These are phyloP conservation scores for Zea mays DNA, from an alignment of 176 grass and related monocot genomes.

Conservation along the genomic window Zm-B73-REFERENCE-NAM-5.0 NC_050099.1:193102001-193102500, in stretches of 20 bases:
- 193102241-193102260: background rate
- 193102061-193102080: constrained; percentile 61
- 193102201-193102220: no score
- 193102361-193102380: constrained; percentile 85
- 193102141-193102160: background rate
- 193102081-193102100: background rate
- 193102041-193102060: constrained; percentile 84
- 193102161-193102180: background rate
- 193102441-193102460: constrained; percentile 90
- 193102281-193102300: background rate
- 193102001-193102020: constrained; percentile 53
- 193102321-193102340: constrained; percentile 39
- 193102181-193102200: background rate
- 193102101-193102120: background rate
- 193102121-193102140: background rate
- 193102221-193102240: background rate
- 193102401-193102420: constrained; percentile 77
- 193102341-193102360: constrained; percentile 85
- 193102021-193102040: constrained; percentile 73
- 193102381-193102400: constrained; percentile 86
- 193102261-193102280: background rate
- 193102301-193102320: constrained; percentile 21
- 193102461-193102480: background rate
- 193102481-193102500: background rate
- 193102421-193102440: constrained; percentile 95